Conservation (phyloP, 345 rosid species). For the Acer yangbiense region DNA sequence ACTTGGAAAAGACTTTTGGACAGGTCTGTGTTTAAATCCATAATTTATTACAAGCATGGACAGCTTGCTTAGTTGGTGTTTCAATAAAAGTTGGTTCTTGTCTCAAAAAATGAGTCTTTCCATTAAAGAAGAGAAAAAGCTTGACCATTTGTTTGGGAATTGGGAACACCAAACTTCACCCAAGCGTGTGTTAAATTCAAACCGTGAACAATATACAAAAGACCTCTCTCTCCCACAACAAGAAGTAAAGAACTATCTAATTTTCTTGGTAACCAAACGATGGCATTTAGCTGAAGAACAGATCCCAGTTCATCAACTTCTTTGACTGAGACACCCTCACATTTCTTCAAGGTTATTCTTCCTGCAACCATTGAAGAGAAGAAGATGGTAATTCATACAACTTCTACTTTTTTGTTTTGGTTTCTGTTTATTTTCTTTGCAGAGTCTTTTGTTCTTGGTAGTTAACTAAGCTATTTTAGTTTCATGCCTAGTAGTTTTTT, state of each 20-base stretch:
- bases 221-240: not conserved
- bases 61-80: too few relatives aligned
- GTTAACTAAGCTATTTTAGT: not conserved
- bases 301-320: not conserved
- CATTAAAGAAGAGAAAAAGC: too few relatives aligned
- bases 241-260: not conserved
- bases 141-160: too few relatives aligned
- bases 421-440: not conserved
- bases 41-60: too few relatives aligned
- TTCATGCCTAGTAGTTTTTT: not conserved
- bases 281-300: not conserved
- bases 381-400: not conserved
- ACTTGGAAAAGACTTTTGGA: too few relatives aligned
- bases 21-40: too few relatives aligned
- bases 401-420: not conserved
- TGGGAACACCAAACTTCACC: too few relatives aligned
- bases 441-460: not conserved
- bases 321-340: not conserved
- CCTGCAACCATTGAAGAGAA: slow-evolving; percentile 1
- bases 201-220: too few relatives aligned
- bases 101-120: too few relatives aligned
- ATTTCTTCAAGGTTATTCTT: slow-evolving; percentile 2
- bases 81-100: too few relatives aligned
- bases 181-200: too few relatives aligned
- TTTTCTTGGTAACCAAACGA: not conserved